Percentiles rank a stretch among this genome's conserved stretches.
Conservation (phyloP, 2,329 filamentous ascomycete species). For the Nectriaceae sp. region DNA sequence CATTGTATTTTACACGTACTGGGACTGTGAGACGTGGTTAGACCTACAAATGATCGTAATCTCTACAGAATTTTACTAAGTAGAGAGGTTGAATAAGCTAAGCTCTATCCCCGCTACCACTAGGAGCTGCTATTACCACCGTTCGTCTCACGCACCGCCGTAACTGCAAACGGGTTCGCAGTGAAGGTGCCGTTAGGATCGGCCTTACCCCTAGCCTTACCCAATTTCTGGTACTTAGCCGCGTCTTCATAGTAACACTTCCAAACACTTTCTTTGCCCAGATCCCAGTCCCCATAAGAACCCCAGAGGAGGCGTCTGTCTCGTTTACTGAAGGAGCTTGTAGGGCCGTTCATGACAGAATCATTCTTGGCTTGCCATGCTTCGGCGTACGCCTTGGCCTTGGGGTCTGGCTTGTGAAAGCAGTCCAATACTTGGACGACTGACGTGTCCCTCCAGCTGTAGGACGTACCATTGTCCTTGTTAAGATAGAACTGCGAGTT, state of each 20-base stretch:
- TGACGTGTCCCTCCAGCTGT: slow-evolving; percentile 49
- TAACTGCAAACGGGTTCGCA: slow-evolving; percentile 35
- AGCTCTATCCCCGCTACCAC: no score
- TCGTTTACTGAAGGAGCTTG: slow-evolving; percentile 37
- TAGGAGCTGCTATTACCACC: not conserved
- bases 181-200: slow-evolving; percentile 41
- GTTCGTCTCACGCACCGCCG: not conserved
- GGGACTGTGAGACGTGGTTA: no score
- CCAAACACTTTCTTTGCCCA: slow-evolving; percentile 35
- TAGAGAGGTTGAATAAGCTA: no score
- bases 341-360: slow-evolving; percentile 27
- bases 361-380: slow-evolving; percentile 48
- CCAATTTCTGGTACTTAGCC: slow-evolving; percentile 36
- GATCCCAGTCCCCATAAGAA: slow-evolving; percentile 38
- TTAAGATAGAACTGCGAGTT: slow-evolving; percentile 44
- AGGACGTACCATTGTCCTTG: slow-evolving; percentile 46
- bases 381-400: slow-evolving; percentile 35
- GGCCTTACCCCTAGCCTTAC: slow-evolving; percentile 27
- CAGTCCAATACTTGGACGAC: slow-evolving; percentile 43
- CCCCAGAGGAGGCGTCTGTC: slow-evolving; percentile 43
- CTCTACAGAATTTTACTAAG: no score
- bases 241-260: slow-evolving; percentile 36
- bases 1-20: no score
- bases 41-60: no score
- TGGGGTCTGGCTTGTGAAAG: slow-evolving; percentile 38